Conservation (phyloP, 768 basidiomycete species). For the Suillus fuscotomentosus region DNA sequence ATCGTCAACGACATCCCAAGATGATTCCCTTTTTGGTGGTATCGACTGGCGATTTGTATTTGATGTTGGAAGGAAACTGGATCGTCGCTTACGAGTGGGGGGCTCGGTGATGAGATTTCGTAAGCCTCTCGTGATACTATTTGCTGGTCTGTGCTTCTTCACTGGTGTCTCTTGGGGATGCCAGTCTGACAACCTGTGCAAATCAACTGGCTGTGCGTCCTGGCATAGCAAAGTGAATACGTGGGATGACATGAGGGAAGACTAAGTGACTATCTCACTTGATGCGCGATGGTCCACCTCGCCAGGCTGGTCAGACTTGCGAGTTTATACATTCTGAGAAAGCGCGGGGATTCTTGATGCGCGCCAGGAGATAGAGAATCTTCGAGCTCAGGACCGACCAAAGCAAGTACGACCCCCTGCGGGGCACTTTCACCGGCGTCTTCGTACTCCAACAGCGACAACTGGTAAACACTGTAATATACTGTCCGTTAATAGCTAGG, state of each 20-base stretch:
- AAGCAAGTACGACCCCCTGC: slow-evolving; percentile 74
- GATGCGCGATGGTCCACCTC: slow-evolving; percentile 69
- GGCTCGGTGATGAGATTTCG: slow-evolving; percentile 55
- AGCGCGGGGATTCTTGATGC: slow-evolving; percentile 54
- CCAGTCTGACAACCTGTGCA: slow-evolving; percentile 51
- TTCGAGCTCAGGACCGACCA: slow-evolving; percentile 65
- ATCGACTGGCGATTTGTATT: slow-evolving; percentile 20
- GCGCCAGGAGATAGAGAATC: slow-evolving; percentile 37
- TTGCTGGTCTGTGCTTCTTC: slow-evolving; percentile 49
- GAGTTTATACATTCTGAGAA: slow-evolving; percentile 82
- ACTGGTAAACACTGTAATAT: slow-evolving; percentile 63
- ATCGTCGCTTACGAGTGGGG: slow-evolving; percentile 29
- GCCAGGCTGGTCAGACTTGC: slow-evolving; percentile 72
- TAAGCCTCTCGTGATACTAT: slow-evolving; percentile 61
- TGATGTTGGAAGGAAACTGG: slow-evolving; percentile 30
- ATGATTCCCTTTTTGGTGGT: slow-evolving; percentile 44
- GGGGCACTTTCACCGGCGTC: slow-evolving; percentile 55
- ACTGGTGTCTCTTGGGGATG: slow-evolving; percentile 46
- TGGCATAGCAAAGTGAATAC: slow-evolving; percentile 20
- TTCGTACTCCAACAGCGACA: slow-evolving; percentile 68
- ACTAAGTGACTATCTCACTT: slow-evolving; percentile 39
- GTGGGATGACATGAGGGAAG: slow-evolving; percentile 10
- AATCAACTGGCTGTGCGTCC: slow-evolving; percentile 61
- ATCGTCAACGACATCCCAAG: slow-evolving; percentile 74
- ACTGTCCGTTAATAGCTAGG: not conserved